phyloP scores from a whole-genome alignment of 495 filamentous ascomycete genomes.

The Lepidopterella palustris region DNA sequence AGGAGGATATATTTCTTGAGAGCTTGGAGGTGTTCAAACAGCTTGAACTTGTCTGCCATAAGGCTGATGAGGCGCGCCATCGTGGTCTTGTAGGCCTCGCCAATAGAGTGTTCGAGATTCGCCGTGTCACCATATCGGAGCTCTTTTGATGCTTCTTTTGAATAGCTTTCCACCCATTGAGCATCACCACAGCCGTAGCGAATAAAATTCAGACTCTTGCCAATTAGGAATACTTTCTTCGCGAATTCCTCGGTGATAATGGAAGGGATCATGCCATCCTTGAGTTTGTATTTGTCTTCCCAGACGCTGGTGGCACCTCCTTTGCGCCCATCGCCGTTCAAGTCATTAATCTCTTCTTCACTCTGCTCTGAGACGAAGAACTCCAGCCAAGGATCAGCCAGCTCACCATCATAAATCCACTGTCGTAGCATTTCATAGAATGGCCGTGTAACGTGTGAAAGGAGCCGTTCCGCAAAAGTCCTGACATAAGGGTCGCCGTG shows the following conservation, averaged over 20 bases:
- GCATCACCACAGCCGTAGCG: slow-evolving; percentile 89
- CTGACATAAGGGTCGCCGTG: slow-evolving; percentile 94
- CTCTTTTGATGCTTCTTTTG: slow-evolving; percentile 88
- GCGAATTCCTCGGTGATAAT: slow-evolving; percentile 91
- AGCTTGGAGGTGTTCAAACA: slow-evolving; percentile 87
- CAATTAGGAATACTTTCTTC: slow-evolving; percentile 91
- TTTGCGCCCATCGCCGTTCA: slow-evolving; percentile 32
- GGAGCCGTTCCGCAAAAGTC: slow-evolving; percentile 85
- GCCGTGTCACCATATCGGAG: slow-evolving; percentile 91
- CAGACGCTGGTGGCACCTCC: slow-evolving; percentile 78
- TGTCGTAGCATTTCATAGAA: slow-evolving; percentile 95
- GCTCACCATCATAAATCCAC: slow-evolving; percentile 98
- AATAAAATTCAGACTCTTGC: slow-evolving; percentile 97
- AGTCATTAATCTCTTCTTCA: slow-evolving; percentile 45
- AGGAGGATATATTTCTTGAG: slow-evolving; percentile 92
- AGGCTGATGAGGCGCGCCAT: slow-evolving; percentile 93
- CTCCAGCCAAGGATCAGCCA: slow-evolving; percentile 90
- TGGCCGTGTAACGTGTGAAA: slow-evolving; percentile 85
- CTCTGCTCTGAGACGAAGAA: slow-evolving; percentile 88
- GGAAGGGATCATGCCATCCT: slow-evolving; percentile 77
- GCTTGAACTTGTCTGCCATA: slow-evolving; percentile 87
- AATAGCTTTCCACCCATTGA: slow-evolving; percentile 93
- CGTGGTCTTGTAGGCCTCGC: slow-evolving; percentile 93
- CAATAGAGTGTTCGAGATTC: slow-evolving; percentile 83
- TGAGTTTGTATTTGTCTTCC: slow-evolving; percentile 94